Evolutionary conservation across 202 grass and related monocot genomes (phyloP).

Genomic region (Cymbopogon flexuosus): DNA sequence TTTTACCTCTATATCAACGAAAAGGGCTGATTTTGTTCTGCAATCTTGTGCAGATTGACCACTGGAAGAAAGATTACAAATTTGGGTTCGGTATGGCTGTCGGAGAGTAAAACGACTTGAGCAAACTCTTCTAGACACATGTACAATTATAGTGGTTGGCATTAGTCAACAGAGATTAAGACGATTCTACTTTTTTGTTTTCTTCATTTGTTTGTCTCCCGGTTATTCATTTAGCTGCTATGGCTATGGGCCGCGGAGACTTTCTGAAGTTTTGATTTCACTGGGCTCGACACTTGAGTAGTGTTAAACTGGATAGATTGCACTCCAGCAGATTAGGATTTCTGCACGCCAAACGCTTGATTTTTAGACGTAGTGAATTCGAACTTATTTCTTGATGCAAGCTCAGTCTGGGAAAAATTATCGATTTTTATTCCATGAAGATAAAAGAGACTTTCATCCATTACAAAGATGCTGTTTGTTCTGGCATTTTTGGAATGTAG

Average conservation of each 20-base stretch:
- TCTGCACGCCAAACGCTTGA: not conserved
- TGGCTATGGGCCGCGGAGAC: not conserved
- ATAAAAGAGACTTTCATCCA: not conserved
- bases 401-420: not conserved
- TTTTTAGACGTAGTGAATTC: not conserved
- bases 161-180: slow-evolving; percentile 34
- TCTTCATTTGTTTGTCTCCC: slow-evolving; percentile 23
- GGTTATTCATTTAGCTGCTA: slow-evolving; percentile 17
- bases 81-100: slow-evolving; percentile 64
- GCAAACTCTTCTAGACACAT: slow-evolving; percentile 11
- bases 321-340: not conserved
- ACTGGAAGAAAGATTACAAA: slow-evolving; percentile 79
- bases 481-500: not conserved
- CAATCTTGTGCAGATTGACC: slow-evolving; percentile 60
- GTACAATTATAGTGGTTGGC: slow-evolving; percentile 31
- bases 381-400: not conserved
- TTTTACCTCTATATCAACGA: not conserved
- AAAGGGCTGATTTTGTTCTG: not conserved
- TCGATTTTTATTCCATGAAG: not conserved
- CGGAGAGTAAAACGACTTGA: slow-evolving; percentile 37
- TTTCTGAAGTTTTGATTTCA: slow-evolving; percentile 10
- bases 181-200: slow-evolving; percentile 8
- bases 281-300: not conserved
- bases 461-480: not conserved
- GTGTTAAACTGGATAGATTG: slow-evolving; percentile 6